Conservation (phyloP, 352 stramenopile genomes). For the Phytophthora tentaculata region DNA sequence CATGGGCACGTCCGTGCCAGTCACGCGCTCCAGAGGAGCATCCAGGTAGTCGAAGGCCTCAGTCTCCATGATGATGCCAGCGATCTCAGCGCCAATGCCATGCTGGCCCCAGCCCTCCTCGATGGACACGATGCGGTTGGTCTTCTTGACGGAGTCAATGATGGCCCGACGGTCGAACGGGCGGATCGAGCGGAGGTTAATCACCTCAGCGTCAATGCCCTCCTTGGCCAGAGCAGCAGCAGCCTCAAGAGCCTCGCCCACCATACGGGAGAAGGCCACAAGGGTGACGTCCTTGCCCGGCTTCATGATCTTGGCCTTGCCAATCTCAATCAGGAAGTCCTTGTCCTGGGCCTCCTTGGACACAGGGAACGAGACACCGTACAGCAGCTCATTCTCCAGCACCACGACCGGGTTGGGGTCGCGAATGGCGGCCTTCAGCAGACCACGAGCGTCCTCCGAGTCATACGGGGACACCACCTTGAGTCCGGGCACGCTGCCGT, state of each 20-base stretch:
- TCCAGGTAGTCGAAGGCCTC: constrained; percentile 99
- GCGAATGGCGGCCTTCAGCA: constrained; percentile 99
- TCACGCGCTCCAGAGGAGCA: constrained; percentile 97
- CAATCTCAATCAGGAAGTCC: constrained; percentile 98
- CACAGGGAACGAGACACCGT: constrained; percentile 97
- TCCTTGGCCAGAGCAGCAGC: constrained; percentile 94
- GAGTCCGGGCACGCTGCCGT: constrained; percentile 96
- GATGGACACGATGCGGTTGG: constrained; percentile 96
- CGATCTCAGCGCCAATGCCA: constrained; percentile 98
- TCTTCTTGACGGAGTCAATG: constrained; percentile 99
- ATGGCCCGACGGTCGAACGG: constrained; percentile 98
- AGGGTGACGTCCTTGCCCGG: constrained; percentile 97
- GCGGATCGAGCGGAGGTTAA: constrained; percentile 93
- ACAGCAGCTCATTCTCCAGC: constrained; percentile 99
- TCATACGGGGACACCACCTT: constrained; percentile 99
- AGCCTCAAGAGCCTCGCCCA: constrained; percentile 96
- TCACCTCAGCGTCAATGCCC: constrained; percentile 97
- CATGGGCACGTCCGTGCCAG: constrained; percentile 98
- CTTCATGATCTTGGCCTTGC: constrained; percentile 99
- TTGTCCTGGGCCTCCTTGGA: constrained; percentile 96
- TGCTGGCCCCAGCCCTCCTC: constrained; percentile 98
- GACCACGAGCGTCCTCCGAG: constrained; percentile 97
- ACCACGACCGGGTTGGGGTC: constrained; percentile 99
- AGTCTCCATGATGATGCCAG: constrained; percentile 97
- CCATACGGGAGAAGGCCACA: constrained; percentile 97